Evolutionary conservation across 2,329 filamentous ascomycete species (phyloP), one percentile per base, ranked within the genome.

Genomic region (Phialophora expanda): DNA sequence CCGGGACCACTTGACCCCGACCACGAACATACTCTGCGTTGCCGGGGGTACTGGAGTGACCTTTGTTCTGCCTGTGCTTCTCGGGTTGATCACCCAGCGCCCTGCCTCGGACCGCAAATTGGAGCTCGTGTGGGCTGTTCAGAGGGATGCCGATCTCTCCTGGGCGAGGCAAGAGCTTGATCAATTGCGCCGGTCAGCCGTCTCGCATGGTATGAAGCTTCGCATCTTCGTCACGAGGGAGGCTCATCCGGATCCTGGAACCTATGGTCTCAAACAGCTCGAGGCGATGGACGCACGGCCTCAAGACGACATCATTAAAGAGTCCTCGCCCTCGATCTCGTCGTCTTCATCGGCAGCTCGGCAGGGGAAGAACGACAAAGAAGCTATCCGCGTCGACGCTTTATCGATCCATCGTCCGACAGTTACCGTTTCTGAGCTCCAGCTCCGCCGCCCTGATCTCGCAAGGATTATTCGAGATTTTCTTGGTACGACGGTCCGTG

Each of bases 121-220:
- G 1, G 84, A 88, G 71, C 83, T 91, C n/a, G 78, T 90, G 63
- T 91, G 89, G 89, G 84, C 85, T 1, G 80, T 90, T 44, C 81
- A 87, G 14, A 82, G 84, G 48, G 77, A 78, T 6, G 74, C 76
- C 6, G 85, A 90, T 67, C 75, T 86, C 17, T 78, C 81, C 22
- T 91, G 89, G 87, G 78, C 90, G 9, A 76, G 77, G 28, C 72
- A 78, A 5, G 89, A 91, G 73, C 76, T 90, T 11, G 78, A 82
- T 2, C 69, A 80, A 6, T 76, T 90, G 9, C 77, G 76, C 4
- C 77, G 77, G 7, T 75, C 78, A 1, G 78, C 78, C 3, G 72
- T 75, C 2, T 68, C 71, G 0, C 75, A 79, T 4, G 77, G 77
- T 26, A 69, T 90, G 57, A 79, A 78, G 11, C 79, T 90, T 50